Evolutionary conservation across 2,329 filamentous ascomycete genomes (phyloP), one percentile per base, ranked within the genome.

Genomic region (Fusarium acutatum): DNA sequence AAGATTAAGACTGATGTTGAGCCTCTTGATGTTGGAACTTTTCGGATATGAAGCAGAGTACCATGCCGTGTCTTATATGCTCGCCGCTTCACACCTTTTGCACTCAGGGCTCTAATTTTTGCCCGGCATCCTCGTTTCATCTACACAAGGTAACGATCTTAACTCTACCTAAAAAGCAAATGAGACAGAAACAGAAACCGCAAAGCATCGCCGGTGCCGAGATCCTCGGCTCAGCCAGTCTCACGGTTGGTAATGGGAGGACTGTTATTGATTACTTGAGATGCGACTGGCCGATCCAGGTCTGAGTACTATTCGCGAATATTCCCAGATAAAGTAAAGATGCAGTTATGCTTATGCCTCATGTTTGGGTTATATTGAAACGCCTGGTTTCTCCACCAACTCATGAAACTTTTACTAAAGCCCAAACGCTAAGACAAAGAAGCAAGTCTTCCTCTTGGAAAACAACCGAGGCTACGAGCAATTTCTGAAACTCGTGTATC

Each of bases 31-130:
- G 7, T 14, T 44, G 20, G 5, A 22, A 11, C n/a, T 3, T 14
- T 44, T 3, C 5, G 1, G 12, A 5, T 15, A 5, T 0, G 7
- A 20, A 15, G 5, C 7, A 18, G 34, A 7, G 10, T 1, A 14
- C 28, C 3, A 30, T 1, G 6, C 22, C 4, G 26, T 9, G 5
- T 18, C 22, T 65, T 65, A 65, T 65, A 65, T n/a, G 1, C 35
- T 24, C 14, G 18, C 22, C 13, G 11, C 26, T 8, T 10, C 5
- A n/a, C 12, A 2, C 17, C 24, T 10, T 17, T 13, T 38, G 4
- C 24, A 7, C 24, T 10, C 10, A 22, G 9, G 10, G 7, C 7
- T 11, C 20, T n/a, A 3, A 4, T 3, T 15, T n/a, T 3, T 18
- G 1, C n/a, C 20, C 6, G 20, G 6, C 14, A 22, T 40, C 22